These are phyloP conservation scores for Osmanthus fragrans DNA, from an alignment of 257 asterid species.

Conservation along the genomic window DNA sequence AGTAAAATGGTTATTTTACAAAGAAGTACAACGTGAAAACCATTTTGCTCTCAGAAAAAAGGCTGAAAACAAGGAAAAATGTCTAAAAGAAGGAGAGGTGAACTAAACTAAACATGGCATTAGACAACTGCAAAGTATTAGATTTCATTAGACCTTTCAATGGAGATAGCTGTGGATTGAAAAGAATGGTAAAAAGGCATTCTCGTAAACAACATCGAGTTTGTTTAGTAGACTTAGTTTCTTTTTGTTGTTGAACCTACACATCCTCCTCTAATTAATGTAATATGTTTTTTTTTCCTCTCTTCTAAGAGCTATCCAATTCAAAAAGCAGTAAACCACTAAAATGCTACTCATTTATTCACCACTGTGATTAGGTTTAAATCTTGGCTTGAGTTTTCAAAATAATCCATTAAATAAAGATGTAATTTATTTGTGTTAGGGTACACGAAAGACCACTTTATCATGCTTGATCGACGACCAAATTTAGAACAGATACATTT, in stretches of 20 bases:
- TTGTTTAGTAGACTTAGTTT: too few relatives aligned
- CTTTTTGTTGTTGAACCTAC: neutral
- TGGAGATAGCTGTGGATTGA: neutral
- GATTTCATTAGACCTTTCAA: neutral
- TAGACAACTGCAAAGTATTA: neutral
- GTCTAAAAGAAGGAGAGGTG: neutral
- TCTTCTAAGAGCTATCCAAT: neutral
- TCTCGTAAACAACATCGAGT: neutral
- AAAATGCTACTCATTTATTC: too few relatives aligned
- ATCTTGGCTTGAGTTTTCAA: neutral
- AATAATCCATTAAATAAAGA: too few relatives aligned
- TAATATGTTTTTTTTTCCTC: neutral
- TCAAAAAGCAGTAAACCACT: neutral
- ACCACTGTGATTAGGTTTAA: neutral
- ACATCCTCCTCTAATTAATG: neutral
- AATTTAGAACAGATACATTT: too few relatives aligned
- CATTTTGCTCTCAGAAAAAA: too few relatives aligned
- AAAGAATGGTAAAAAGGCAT: neutral
- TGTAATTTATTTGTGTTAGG: neutral
- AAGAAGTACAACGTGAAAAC: too few relatives aligned
- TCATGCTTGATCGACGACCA: neutral
- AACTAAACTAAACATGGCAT: neutral
- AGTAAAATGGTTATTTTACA: too few relatives aligned
- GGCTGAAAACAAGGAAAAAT: too few relatives aligned
- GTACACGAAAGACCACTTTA: neutral